Evolutionary conservation across 2,329 filamentous ascomycete species (phyloP).

Genomic region (Pseudocercospora eumusae): DNA sequence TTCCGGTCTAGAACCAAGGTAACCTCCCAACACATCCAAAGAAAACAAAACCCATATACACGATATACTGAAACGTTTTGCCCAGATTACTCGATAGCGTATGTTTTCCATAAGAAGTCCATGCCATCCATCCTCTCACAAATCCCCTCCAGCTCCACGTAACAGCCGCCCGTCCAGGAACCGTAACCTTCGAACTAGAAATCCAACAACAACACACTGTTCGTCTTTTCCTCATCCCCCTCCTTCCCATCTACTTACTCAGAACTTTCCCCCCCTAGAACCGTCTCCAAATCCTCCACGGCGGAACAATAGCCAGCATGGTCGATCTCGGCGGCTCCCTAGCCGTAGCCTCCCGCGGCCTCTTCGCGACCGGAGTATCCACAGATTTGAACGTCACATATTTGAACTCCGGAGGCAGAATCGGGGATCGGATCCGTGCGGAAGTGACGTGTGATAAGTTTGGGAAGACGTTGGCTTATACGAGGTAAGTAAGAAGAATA

Average conservation of each 20-base stretch:
- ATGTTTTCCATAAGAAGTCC: too few relatives aligned
- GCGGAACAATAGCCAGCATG: slow-evolving; percentile 76
- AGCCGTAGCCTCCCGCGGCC: slow-evolving; percentile 64
- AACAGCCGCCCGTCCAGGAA: slow-evolving; percentile 63
- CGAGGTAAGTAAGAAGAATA: not conserved
- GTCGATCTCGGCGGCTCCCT: slow-evolving; percentile 67
- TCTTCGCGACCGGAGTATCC: slow-evolving; percentile 67
- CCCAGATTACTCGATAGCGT: slow-evolving; percentile 46
- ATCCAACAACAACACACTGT: slow-evolving; percentile 76
- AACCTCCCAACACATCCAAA: slow-evolving; percentile 23
- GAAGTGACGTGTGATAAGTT: slow-evolving; percentile 66
- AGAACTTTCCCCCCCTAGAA: slow-evolving; percentile 55
- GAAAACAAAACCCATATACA: too few relatives aligned
- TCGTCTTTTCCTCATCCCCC: slow-evolving; percentile 31
- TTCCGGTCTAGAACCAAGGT: slow-evolving; percentile 89
- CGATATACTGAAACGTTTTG: not conserved
- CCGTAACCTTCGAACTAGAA: slow-evolving; percentile 73
- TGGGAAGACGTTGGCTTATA: slow-evolving; percentile 11
- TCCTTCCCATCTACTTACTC: not conserved
- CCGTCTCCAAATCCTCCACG: slow-evolving; percentile 73
- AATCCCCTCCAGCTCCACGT: too few relatives aligned
- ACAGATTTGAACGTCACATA: slow-evolving; percentile 69
- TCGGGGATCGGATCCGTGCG: slow-evolving; percentile 54
- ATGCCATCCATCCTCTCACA: too few relatives aligned
- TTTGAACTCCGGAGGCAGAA: slow-evolving; percentile 62